Evolutionary conservation across 345 rosid genomes (phyloP).

Genomic region (Rhodamnia rubescens): DNA sequence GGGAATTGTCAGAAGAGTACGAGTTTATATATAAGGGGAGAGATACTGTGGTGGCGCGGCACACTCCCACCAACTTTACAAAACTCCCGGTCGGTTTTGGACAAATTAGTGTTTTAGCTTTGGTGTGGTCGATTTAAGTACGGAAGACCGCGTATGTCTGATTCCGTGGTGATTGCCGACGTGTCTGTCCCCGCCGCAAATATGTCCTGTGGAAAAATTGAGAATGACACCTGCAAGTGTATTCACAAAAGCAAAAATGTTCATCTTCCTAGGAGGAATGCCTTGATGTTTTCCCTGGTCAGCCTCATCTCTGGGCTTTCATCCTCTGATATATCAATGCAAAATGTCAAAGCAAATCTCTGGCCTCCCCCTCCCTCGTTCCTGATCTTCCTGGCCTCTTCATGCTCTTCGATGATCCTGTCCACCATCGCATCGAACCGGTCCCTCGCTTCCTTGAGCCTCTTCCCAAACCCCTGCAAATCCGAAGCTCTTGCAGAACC

Average conservation of each 20-base stretch:
- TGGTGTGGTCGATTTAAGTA: too few relatives aligned
- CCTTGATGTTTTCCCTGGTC: slow-evolving; percentile 42
- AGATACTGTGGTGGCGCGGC: too few relatives aligned
- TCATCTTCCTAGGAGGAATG: slow-evolving; percentile 33
- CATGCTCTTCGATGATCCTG: slow-evolving; percentile 31
- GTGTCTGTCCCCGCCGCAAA: slow-evolving; percentile 66
- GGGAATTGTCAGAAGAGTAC: too few relatives aligned
- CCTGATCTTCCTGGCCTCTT: slow-evolving; percentile 21
- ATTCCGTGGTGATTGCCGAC: slow-evolving; percentile 36
- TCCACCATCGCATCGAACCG: slow-evolving; percentile 27
- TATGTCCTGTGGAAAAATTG: slow-evolving; percentile 28
- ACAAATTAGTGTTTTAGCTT: too few relatives aligned
- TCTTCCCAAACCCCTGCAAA: slow-evolving; percentile 33
- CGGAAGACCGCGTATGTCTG: too few relatives aligned
- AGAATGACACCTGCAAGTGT: neutral
- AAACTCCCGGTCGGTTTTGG: too few relatives aligned
- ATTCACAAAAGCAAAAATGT: neutral
- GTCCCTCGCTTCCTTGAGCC: slow-evolving; percentile 20
- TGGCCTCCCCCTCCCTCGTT: slow-evolving; percentile 5
- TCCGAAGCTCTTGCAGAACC: slow-evolving; percentile 48
- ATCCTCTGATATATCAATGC: slow-evolving; percentile 31
- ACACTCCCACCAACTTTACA: too few relatives aligned
- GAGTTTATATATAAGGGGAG: too few relatives aligned
- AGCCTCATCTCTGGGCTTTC: slow-evolving; percentile 27
- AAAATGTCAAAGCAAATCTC: slow-evolving; percentile 38